Evolutionary conservation across 1,139 yeast species (phyloP), one percentile per base, ranked within the genome.

Genomic region (Arxiozyma slooffiae): DNA sequence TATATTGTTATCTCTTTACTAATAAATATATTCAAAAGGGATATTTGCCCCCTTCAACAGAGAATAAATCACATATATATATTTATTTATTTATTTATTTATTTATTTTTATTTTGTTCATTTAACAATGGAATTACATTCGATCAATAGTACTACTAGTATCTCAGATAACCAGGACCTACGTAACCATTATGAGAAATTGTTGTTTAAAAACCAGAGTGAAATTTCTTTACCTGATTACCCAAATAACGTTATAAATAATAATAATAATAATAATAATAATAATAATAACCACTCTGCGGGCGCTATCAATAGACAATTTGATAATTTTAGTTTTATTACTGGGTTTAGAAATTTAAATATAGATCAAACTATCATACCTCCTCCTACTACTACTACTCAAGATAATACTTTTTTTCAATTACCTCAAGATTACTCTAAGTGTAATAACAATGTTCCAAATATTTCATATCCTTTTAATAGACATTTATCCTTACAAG

Each of bases 221-320:
- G 67, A 65, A 9, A 62, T 60, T 50, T 62, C 66, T 14, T 54
- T 62, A 43, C 54, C 63, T 17, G 67, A 62, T 48, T 54, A 61
- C 49, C 63, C 66, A 9, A 54, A 55, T 30, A 59, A 54, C 47
- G 41, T 21, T 14, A 6, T 30, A 34, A 18, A 14, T 2, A 43
- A 34, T 23, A 39, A 38, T 20, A 40, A 18, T 21, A 48, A 34
- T 23, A 42, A 16, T 17, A 26, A 23, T 3, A 30, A 43, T 16
- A 37, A 37, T 37, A 21, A 34, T 26, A 37, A 41, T n/a, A 41
- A 23, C 14, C 26, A 24, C 14, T 5, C 34, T 4, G 7, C 36
- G 8, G 37, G 30, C 6, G 44, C 30, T 30, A 39, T 18, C 11
- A 44, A 42, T 30, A 50, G 45, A 16, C 50, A 48, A 18, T 41